Evolutionary conservation across 768 basidiomycete species (phyloP).

Genomic region (Royoungia palumana): DNA sequence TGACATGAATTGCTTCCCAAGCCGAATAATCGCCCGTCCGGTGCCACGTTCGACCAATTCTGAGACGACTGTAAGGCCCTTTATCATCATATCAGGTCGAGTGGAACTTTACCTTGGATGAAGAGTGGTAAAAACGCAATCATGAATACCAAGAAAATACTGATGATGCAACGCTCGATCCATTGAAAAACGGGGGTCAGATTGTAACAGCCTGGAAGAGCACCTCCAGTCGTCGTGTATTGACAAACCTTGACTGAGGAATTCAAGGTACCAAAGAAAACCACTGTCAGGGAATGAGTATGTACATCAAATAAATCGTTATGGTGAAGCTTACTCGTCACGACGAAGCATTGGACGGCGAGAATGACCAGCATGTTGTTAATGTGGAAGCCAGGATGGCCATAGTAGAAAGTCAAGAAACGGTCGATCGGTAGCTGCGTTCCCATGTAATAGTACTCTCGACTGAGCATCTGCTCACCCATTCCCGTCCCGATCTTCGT

Average conservation of each 20-base stretch:
- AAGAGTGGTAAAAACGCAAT: slow-evolving; percentile 94
- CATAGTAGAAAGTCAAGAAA: slow-evolving; percentile 99
- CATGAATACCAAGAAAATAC: slow-evolving; percentile 98
- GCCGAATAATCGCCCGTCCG: slow-evolving; percentile 83
- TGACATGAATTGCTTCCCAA: slow-evolving; percentile 92
- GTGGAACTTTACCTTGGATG: slow-evolving; percentile 69
- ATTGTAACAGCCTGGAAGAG: slow-evolving; percentile 92
- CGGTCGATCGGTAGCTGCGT: slow-evolving; percentile 97
- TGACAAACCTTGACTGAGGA: slow-evolving; percentile 75
- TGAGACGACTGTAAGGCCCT: slow-evolving; percentile 28
- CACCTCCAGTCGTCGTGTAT: slow-evolving; percentile 68
- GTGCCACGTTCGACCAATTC: slow-evolving; percentile 97
- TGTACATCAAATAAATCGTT: background rate
- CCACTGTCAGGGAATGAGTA: slow-evolving; percentile 52
- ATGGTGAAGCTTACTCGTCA: slow-evolving; percentile 63
- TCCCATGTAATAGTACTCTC: slow-evolving; percentile 98
- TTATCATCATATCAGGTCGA: slow-evolving; percentile 12
- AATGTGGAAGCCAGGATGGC: slow-evolving; percentile 99
- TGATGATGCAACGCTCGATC: slow-evolving; percentile 95
- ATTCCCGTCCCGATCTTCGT: slow-evolving; percentile 99
- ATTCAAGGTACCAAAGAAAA: slow-evolving; percentile 92
- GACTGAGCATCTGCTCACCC: slow-evolving; percentile 99
- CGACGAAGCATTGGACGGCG: slow-evolving; percentile 92
- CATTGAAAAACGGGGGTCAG: slow-evolving; percentile 90
- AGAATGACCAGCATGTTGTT: slow-evolving; percentile 99